Evolutionary conservation across 73 alveolate species (phyloP), one percentile per base, ranked within the genome.

Genomic region (Stentor coeruleus): DNA sequence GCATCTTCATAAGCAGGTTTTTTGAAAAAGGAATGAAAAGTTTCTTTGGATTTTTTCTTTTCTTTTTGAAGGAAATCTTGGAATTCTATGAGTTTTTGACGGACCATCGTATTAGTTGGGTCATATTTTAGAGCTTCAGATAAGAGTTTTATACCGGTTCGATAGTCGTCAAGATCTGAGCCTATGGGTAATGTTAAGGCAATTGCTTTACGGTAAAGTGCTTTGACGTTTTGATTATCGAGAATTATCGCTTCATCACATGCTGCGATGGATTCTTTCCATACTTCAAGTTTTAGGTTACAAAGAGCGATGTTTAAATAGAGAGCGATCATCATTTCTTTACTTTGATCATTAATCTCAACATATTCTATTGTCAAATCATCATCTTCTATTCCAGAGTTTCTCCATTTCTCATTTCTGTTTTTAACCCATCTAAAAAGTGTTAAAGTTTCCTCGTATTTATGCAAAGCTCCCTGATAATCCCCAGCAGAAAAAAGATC

Each of bases 221-320:
- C 93, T 76, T 87, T 87, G 26, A 73, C 42, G 72, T 86, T 87
- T 0, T 85, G 83, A 38, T 87, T 85, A 76, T 87, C 88, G 3
- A 77, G 15, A 73, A 77, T 76, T 28, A 87, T 31, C 2, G 82
- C 93, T 42, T 87, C 77, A 57, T 85, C 74, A 3, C 85, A 60
- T 77, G 77, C 77, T 59, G 72, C 66, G 73, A 66, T 33, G 1
- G 93, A 86, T 58, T 87, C 93, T 49, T 87, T 88, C 37, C 66
- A 85, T 39, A 41, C 55, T 31, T 85, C 74, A 31, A 83, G 74
- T 6, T 74, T 55, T 3, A 85, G 39, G 57, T 87, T 87, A 38
- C 91, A 85, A 74, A 83, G 85, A 2, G 88, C 86, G 87, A 87
- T 87, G 66, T 87, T 87, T 35, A 83, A 74, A 85, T 85, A 73